phyloP scores from a whole-genome alignment of 768 basidiomycete genomes.

The Trametes gibbosa region DNA sequence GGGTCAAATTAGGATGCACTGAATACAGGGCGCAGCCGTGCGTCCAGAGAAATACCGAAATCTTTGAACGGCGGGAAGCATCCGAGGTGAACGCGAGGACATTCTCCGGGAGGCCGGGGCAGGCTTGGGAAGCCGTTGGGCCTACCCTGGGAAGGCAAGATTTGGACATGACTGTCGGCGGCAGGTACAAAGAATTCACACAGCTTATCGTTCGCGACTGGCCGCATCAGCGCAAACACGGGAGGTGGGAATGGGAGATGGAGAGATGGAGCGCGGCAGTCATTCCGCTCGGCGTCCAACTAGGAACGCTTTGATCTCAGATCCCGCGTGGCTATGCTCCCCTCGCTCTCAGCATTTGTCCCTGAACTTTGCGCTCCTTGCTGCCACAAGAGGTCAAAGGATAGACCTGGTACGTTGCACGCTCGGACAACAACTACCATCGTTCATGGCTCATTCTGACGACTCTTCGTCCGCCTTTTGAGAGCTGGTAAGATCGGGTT shows the following conservation, averaged over 20 bases:
- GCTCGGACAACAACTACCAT: background rate
- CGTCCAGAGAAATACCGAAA: conserved; percentile 29
- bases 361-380: too few species aligned
- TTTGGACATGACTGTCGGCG: conserved; percentile 17
- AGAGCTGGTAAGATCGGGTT: too few species aligned
- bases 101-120: conserved; percentile 26
- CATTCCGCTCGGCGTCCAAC: background rate
- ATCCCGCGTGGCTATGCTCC: conserved; percentile 13
- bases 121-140: conserved; percentile 23
- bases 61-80: conserved; percentile 28
- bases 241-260: background rate
- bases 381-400: too few species aligned
- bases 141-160: conserved; percentile 19
- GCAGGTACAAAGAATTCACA: conserved; percentile 21
- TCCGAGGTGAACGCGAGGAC: conserved; percentile 29
- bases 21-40: conserved; percentile 24
- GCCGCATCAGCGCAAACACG: conserved; percentile 1
- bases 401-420: too few species aligned
- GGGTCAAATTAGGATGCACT: conserved; percentile 22
- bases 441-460: too few species aligned
- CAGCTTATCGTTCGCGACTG: conserved; percentile 24
- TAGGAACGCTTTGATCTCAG: conserved; percentile 8
- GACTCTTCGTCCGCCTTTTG: too few species aligned
- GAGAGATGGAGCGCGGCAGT: conserved; percentile 1
- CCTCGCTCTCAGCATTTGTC: too few species aligned